Evolutionary conservation across 305 asterid genomes (phyloP), one percentile per base, ranked within the genome.

Genomic region (Fraxinus baroniana): DNA sequence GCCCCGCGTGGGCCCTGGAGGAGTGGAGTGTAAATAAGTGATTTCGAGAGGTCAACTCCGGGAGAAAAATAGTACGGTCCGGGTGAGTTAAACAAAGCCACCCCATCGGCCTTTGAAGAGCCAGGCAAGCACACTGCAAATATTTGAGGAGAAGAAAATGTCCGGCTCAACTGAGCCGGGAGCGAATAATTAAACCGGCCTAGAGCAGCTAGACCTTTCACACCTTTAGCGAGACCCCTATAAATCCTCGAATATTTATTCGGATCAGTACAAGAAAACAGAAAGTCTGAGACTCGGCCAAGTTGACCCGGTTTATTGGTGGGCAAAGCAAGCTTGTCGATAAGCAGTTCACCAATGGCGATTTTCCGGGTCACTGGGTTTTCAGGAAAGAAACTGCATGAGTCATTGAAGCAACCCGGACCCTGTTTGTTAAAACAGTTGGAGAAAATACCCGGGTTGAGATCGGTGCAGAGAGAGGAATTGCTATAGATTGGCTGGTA

Each of bases 171-270:
- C 74, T 88, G 92, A 20, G 90, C 84, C 33, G 91, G 87, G 4
- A 91, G 82, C 0, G 87, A 82, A 30, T 86, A 80, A 5, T 36
- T 37, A 75, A 84, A 81, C 84, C 90, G 82, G 35, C 93, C 94
- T 15, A 89, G 85, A 3, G 90, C 87, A 1, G 91, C 94, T 75
- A 89, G 52, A 2, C 94, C 92, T 0, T n/a, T 46, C 3, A 85
- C 89, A 0, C 94, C 94, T 6, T 28, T 76, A 2, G 92, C 91
- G 0, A 91, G 86, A 2, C 89, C 87, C 8, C 70, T 30, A 2
- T 73, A 82, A n/a, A 77, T 39, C 70, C 13, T 49, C 18, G 80
- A 13, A 60, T 17, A 86, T 86, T 78, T 78, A 83, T 55, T 28
- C 3, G 41, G 71, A 2, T 15, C 9, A 0, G 81, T 82, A 80